Evolutionary conservation across 2,329 filamentous ascomycete genomes (phyloP), one percentile per base, ranked within the genome.

Genomic region (Zopfia rhizophila): DNA sequence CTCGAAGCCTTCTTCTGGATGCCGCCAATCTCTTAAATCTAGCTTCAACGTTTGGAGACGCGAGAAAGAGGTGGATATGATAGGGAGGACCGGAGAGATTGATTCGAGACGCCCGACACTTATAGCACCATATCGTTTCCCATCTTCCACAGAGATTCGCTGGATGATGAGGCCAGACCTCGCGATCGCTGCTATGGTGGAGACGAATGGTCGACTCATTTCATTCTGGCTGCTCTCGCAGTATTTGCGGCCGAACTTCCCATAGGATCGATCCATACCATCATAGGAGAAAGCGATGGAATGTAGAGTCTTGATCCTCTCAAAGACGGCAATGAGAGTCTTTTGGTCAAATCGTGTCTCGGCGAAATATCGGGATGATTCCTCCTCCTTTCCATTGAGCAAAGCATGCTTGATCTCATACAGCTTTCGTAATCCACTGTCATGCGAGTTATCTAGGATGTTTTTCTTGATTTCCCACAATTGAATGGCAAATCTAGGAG

Each of bases 21-120:
- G 32, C n/a, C 66, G 52, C 56, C 63, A 63, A 31, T 68, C 66
- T 8, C 66, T 50, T 11, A 68, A 45, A n/a, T 60, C 55, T 8
- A 69, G 40, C 17, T 54, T 46, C 6, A 60, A 28, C 17, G 23
- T 38, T n/a, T 48, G 31, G n/a, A 60, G 35, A 3, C 48, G 33
- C 11, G 46, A 29, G 14, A 60, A 54, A 0, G 51, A 52, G 0
- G 12, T 4, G 11, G 56, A 52, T 22, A 63, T 58, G 0, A 30
- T 41, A 0, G 44, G 22, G 2, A 63, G 51, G 5, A 24, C 28
- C 3, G 56, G 58, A 0, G 50, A 55, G 3, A 63, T 41, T 3
- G 51, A 53, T 19, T 62, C 60, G 2, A 63, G 29, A 0, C 59
- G 48, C 1, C 60, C 60, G 14, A 63, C 53, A 18, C 57, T 50